Evolutionary conservation across 192 early-diverging fungal species (phyloP).

Genomic region (Entomortierella chlamydospora): DNA sequence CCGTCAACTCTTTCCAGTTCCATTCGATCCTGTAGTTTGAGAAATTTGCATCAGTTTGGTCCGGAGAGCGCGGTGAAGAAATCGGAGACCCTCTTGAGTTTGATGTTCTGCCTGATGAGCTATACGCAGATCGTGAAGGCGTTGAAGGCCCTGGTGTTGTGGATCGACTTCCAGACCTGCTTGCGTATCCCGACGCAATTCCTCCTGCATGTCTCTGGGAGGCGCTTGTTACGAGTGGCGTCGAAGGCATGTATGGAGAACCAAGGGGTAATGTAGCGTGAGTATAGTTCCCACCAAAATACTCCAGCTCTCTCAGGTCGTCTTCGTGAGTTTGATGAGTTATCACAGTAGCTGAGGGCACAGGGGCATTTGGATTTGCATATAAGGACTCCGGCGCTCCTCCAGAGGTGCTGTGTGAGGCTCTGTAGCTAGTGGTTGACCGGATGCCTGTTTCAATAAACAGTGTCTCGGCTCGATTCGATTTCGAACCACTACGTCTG

Average conservation of each 20-base stretch:
- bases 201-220: conserved; percentile 10
- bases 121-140: conserved; percentile 30
- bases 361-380: no score
- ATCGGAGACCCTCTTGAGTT: not conserved
- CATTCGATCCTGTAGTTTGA: conserved; percentile 52
- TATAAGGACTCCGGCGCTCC: not conserved
- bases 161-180: conserved; percentile 39
- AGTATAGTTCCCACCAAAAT: conserved; percentile 43
- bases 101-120: conserved; percentile 27
- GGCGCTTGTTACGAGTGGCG: conserved; percentile 5
- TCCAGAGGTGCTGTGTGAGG: conserved; percentile 31
- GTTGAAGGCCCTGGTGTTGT: conserved; percentile 39
- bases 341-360: no score
- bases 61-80: not conserved
- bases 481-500: no score
- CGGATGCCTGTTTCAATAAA: not conserved
- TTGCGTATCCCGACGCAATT: conserved; percentile 35
- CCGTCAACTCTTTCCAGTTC: conserved; percentile 51
- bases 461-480: no score
- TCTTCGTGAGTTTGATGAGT: conserved; percentile 2
- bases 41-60: conserved; percentile 28
- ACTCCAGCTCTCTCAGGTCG: conserved; percentile 39
- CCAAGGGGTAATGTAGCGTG: conserved; percentile 17
- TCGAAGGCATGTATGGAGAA: conserved; percentile 49
- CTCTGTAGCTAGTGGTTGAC: conserved; percentile 21